Conservation (phyloP, 139 green algal genomes). For the Tetradesmus lagerheimii region DNA sequence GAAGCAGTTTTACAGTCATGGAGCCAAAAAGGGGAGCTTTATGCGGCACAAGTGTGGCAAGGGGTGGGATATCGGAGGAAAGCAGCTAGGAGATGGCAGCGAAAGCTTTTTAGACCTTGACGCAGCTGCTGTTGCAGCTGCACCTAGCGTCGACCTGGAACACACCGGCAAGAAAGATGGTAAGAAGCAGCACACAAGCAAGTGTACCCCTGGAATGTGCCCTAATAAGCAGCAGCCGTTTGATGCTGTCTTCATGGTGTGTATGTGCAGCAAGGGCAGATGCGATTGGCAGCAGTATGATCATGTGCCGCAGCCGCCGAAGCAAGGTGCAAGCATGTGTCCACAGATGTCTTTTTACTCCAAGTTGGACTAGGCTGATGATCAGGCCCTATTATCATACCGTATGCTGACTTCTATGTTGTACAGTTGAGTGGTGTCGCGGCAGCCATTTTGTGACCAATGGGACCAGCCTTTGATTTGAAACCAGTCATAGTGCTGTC, state of each 20-base stretch:
- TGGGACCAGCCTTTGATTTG: no score
- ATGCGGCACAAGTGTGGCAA: slow-evolving; percentile 12
- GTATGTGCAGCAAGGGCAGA: slow-evolving; percentile 15
- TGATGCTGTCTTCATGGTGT: slow-evolving; percentile 32
- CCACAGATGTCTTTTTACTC: neutral
- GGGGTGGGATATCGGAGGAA: slow-evolving; percentile 15
- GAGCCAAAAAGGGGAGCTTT: neutral
- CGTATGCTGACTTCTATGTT: no score
- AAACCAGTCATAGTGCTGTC: no score
- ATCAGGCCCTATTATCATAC: no score
- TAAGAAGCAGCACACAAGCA: neutral
- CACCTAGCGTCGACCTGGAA: neutral
- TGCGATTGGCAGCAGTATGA: slow-evolving; percentile 23
- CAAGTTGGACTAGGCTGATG: neutral
- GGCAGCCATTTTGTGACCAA: no score
- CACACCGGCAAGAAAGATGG: neutral
- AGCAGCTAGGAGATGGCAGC: neutral
- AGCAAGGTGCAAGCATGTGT: slow-evolving; percentile 7
- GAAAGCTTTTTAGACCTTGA: slow-evolving; percentile 10
- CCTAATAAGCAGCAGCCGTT: neutral
- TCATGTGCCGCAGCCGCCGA: neutral
- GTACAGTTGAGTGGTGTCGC: no score
- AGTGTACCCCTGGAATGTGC: slow-evolving; percentile 1
- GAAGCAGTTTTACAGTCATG: slow-evolving; percentile 11
- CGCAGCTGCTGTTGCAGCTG: neutral